Base-by-base conservation (phyloP, 2,329 filamentous ascomycete genomes). In the Fusarium hostae region DNA sequence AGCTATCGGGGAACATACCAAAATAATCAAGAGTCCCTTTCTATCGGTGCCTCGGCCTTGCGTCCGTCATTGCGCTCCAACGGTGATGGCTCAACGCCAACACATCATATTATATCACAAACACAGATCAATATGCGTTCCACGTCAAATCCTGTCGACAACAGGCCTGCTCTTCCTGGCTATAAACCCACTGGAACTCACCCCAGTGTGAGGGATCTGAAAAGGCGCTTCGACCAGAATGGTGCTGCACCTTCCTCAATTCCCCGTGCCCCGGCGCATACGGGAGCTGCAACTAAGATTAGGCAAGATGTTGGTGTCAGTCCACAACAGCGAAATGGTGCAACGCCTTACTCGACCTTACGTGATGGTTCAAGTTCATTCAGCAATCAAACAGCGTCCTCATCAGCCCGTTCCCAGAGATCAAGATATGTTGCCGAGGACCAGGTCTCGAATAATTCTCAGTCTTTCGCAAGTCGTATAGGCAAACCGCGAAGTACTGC, bases 191-290 rank as follows among this genome's bases (percentile, higher is more conserved):
- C 77, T 56, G 77, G 79, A 50, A 75, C 81, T 73, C 87, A 91
- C 72, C 86, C 90, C n/a, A 95, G 91, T 66, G 92, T 96, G 74
- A 94, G 91, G 81, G 93, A 96, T 78, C 85, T 96, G 69, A 90
- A 93, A 76, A 93, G 91, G 80, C 90, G 88, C 59, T 96, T 95
- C 82, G 92, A 95, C 80, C 89, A 91, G 77, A 89, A 86, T 73
- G 83, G 80, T 70, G 63, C 70, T 71, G 67, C 75, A 52, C 48
- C 59, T 54, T 76, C 79, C 66, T 75, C 80, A 45, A 77, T 81
- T 59, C 73, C 79, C 60, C 82, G 81, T 68, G 81, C 80, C 72
- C 77, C 80, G 57, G 64, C 78, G 41, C 76, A 78, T 78, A 72
- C 77, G 76, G 73, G 77, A 76, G 67, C 80, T 81, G 78, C 77